Base-by-base conservation (phyloP, 371 early-diverging fungal genomes). In the Mucor indicus region DNA sequence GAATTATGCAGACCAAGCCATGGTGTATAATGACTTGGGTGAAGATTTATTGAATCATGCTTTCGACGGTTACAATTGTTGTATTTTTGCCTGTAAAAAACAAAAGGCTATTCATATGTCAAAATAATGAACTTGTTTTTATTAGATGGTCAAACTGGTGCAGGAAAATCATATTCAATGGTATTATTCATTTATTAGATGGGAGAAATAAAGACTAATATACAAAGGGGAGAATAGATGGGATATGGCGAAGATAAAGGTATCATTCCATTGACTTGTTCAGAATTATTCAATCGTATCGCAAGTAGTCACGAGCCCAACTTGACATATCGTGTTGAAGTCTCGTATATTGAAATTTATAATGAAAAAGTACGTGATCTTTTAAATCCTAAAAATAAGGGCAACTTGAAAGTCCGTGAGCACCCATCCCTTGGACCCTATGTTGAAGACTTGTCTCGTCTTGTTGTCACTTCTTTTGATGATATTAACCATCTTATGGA, bases 311-410 rank as follows among this genome's bases (percentile, higher is more conserved):
- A 45, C 3, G 75, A 77, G 19, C 55, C 63, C 22, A 76, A 72
- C 15, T 44, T 82, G 16, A 75, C 79, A 11, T 89, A 79, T 55
- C 69, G 80, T 37, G 90, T 91, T 4, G 85, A 91, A 58, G 93
- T 92, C 8, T 84, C 86, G 12, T 95, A 91, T 53, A 83, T 93
- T 65, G 92, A 90, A 60, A 85, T 87, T 41, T 83, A 87, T 50
- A 86, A 85, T 64, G 98, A 99, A 61, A 82, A 87, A 39, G 92
- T 98, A 9, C 85, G 89, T n/a, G 97, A 98, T 77, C 66, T 98
- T 23, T 66, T 98, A 36, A 90, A 85, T 54, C 89, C 92, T 7
- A 80, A 79, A 51, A 82, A 85, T 44, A 86, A 89, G 39, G 87
- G 77, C 12, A 89, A 89, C 55, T 73, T 94, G 37, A 81, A 89